phyloP scores from a whole-genome alignment of 1,139 yeast genomes.

The Hemisphaericaspora subhashii region DNA sequence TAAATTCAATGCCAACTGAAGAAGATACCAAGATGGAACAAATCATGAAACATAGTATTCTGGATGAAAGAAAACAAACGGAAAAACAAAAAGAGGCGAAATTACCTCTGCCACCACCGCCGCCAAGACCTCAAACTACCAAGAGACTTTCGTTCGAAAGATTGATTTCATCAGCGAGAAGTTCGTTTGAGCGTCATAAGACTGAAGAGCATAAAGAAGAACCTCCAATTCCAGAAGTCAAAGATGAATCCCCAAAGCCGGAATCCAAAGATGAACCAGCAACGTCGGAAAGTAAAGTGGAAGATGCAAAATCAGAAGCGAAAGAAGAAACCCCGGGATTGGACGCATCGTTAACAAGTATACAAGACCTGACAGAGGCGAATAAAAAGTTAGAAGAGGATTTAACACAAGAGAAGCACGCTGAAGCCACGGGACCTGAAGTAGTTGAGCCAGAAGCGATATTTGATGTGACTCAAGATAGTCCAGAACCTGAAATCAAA shows the following conservation, averaged over 20 bases:
- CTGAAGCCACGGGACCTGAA: background rate
- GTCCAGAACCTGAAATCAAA: background rate
- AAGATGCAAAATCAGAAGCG: background rate
- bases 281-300: background rate
- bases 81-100: conserved; percentile 3
- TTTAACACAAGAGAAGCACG: background rate
- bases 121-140: conserved; percentile 1
- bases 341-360: too few relatives aligned
- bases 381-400: too few relatives aligned
- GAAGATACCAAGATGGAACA: conserved; percentile 52
- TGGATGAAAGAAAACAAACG: conserved; percentile 17
- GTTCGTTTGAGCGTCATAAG: conserved; percentile 9
- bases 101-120: background rate
- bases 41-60: conserved; percentile 43
- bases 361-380: too few relatives aligned
- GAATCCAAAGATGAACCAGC: background rate
- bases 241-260: background rate
- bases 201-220: background rate
- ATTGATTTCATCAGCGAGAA: conserved; percentile 10
- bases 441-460: background rate
- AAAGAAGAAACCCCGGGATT: too few relatives aligned
- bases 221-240: background rate
- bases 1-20: conserved; percentile 53
- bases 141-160: conserved; percentile 8
- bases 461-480: background rate